Evolutionary conservation across 2,329 filamentous ascomycete species (phyloP), one percentile per base, ranked within the genome.

Genomic region (Rutstroemia sp.): DNA sequence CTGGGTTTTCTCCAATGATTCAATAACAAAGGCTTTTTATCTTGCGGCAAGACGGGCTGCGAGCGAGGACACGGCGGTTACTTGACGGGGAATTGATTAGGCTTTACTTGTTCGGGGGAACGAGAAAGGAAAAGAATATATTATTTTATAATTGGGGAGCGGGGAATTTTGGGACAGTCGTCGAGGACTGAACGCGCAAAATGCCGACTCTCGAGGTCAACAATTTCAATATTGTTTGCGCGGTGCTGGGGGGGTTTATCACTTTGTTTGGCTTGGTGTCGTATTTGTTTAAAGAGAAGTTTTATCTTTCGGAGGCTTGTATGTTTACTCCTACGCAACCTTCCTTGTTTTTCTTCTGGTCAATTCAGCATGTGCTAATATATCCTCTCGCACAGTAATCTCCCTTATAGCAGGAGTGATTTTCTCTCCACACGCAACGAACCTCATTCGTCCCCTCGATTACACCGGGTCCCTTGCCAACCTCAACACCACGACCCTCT

Each of bases 291-390:
- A 96, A 96, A 69, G 92, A 96, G 73, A 87, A 84, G 57, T 92
- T 89, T 69, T 96, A 96, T 70, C 79, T 96, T 1, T 95, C 90
- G 1, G 92, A 96, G 79, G 89, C 92, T 53, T 76, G 90, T 92
- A 76, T 70, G 87, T 61, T 10, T 19, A 5, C 19, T 45, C 18
- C 12, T 30, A 19, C 46, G 42, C 30, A 19, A 42, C 3, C 8
- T 9, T 37, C 6, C 4, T 21, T 25, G 1, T 23, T 10, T 3
- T 30, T 30, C 27, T 30, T 10, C 27, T 30, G 27, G 27, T 30
- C 10, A 3, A 30, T 10, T 30, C 10, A 30, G 4, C 27, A 30
- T 41, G 14, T 41, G 18, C 39, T 41, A 19, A n/a, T 41, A 14
- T n/a, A 9, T 5, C 39, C 39, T 41, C 14, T 19, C 14, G 1